These are phyloP conservation scores for Climacium dendroides DNA, from an alignment of 225 moss, liverwort and hornwort species.

Conservation along the genomic window DNA sequence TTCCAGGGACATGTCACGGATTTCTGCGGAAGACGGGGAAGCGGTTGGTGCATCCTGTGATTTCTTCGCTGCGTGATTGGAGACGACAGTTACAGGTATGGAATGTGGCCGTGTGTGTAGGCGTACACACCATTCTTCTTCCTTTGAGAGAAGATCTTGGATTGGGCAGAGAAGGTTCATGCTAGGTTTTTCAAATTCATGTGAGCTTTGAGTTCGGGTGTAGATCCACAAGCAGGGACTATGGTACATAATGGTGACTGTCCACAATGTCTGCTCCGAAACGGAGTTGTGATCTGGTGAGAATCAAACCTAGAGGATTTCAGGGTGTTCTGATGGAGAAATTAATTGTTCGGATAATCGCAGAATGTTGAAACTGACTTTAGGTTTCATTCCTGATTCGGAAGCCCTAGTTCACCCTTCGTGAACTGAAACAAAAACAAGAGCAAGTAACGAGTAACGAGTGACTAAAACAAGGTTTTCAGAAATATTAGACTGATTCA, in stretches of 20 bases:
- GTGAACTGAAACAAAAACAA: neutral
- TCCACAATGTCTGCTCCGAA: neutral
- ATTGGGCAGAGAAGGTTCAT: neutral
- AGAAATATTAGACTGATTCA: neutral
- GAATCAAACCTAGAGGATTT: neutral
- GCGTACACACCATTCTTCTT: neutral
- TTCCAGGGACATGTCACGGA: neutral
- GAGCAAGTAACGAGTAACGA: neutral
- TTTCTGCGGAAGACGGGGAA: neutral
- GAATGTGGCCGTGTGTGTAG: neutral
- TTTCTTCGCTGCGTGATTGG: neutral
- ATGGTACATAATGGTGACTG: neutral
- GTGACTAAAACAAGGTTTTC: neutral
- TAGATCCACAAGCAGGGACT: neutral
- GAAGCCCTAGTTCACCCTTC: neutral
- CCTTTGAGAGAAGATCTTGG: neutral
- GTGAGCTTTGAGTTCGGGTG: neutral
- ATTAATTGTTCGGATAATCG: neutral
- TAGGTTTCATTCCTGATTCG: neutral
- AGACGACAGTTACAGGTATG: conserved; percentile 7
- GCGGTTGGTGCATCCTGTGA: neutral
- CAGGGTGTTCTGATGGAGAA: neutral
- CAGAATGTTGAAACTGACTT: neutral
- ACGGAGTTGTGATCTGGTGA: neutral
- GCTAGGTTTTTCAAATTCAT: neutral